Evolutionary conservation across 306 rosid species (phyloP).

Genomic region (Quercus variabilis): DNA sequence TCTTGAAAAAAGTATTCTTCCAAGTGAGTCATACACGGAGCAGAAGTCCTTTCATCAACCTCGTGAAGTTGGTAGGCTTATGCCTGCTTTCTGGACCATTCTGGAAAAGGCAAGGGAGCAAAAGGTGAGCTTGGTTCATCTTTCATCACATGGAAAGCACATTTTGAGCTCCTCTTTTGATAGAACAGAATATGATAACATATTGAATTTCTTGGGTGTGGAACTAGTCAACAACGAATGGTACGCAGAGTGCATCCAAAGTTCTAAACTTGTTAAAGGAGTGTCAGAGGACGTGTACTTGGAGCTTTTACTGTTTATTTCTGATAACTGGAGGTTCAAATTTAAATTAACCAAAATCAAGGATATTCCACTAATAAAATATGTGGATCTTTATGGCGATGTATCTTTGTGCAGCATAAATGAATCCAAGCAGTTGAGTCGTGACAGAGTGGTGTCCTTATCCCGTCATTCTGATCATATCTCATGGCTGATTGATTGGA

Average conservation of each 20-base stretch:
- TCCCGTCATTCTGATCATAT: conserved; percentile 18
- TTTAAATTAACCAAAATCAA: conserved; percentile 26
- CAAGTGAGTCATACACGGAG: conserved; percentile 44
- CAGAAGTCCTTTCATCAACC: conserved; percentile 70
- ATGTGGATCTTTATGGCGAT: conserved; percentile 34
- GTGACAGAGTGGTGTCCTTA: conserved; percentile 21
- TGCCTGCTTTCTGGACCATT: conserved; percentile 60
- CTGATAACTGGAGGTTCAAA: conserved; percentile 34
- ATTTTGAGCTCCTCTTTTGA: conserved; percentile 55
- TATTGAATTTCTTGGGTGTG: conserved; percentile 49
- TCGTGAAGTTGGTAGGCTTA: conserved; percentile 53
- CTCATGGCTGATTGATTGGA: conserved; percentile 62
- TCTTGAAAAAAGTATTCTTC: conserved; percentile 44
- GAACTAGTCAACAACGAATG: conserved; percentile 39
- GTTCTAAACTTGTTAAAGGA: conserved; percentile 44
- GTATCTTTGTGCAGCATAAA: conserved; percentile 35
- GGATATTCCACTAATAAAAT: conserved; percentile 43
- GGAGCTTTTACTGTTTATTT: conserved; percentile 47
- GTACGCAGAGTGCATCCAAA: conserved; percentile 66
- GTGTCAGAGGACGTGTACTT: conserved; percentile 52
- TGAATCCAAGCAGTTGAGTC: background rate
- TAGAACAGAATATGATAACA: conserved; percentile 22
- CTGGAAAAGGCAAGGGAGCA: conserved; percentile 35
- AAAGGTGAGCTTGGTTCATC: conserved; percentile 37
- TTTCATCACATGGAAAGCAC: conserved; percentile 51